Percentiles rank a stretch among this genome's conserved stretches.
These are phyloP conservation scores for Clarkia xantiana DNA, from an alignment of 345 rosid species.

Conservation along the genomic window DNA sequence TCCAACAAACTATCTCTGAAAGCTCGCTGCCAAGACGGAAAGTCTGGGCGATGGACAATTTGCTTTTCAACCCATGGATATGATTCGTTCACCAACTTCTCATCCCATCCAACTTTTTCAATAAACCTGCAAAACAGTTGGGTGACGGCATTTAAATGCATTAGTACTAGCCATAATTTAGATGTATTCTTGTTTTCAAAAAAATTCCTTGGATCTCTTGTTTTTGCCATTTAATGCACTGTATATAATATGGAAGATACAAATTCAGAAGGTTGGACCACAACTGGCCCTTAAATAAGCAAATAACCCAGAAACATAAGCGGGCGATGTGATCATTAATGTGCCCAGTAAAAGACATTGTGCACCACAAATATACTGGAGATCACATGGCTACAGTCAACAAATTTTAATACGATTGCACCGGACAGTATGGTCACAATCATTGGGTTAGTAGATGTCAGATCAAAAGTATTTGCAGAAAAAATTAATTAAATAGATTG, in stretches of 20 bases:
- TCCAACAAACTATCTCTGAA: constrained; percentile 67
- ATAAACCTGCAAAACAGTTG: constrained; percentile 46
- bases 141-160: background rate
- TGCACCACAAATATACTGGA: background rate
- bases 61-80: constrained; percentile 81
- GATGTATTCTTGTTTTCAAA: background rate
- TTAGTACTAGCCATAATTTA: background rate
- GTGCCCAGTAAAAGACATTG: background rate
- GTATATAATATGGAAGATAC: background rate
- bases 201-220: background rate
- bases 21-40: constrained; percentile 60
- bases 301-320: background rate
- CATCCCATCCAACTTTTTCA: constrained; percentile 66
- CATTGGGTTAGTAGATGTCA: too few relatives aligned
- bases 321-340: constrained; percentile 13
- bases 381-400: constrained; percentile 8
- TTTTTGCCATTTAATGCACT: background rate
- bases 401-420: background rate
- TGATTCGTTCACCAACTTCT: constrained; percentile 60
- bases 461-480: background rate
- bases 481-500: background rate
- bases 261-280: constrained; percentile 1
- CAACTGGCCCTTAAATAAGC: background rate
- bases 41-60: constrained; percentile 56
- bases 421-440: background rate